Evolutionary conservation across 2,329 filamentous ascomycete genomes (phyloP).

Genomic region (Myrmaecium sp.): DNA sequence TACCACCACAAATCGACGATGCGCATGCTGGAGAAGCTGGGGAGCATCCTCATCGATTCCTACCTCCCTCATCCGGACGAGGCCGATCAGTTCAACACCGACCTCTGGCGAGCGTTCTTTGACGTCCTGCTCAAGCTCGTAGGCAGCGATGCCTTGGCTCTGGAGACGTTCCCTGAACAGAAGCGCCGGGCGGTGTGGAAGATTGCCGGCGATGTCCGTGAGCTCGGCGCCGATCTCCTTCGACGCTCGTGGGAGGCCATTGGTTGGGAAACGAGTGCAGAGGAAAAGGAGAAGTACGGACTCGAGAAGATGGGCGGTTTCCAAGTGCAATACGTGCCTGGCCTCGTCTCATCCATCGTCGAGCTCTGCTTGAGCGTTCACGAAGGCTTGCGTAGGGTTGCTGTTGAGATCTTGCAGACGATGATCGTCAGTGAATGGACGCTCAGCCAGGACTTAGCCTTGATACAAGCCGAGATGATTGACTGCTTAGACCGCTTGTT

Average conservation of each 20-base stretch:
- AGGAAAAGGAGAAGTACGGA: slow-evolving; percentile 63
- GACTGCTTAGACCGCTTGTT: slow-evolving; percentile 82
- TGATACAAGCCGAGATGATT: slow-evolving; percentile 92
- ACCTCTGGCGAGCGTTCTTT: slow-evolving; percentile 89
- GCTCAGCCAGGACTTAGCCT: slow-evolving; percentile 74
- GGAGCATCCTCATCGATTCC: slow-evolving; percentile 60
- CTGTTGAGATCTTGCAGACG: slow-evolving; percentile 82
- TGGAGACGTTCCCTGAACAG: slow-evolving; percentile 94
- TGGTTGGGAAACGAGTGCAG: slow-evolving; percentile 77
- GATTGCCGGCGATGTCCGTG: slow-evolving; percentile 89
- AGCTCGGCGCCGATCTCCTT: slow-evolving; percentile 75
- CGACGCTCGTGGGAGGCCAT: slow-evolving; percentile 85
- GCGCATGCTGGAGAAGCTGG: slow-evolving; percentile 67
- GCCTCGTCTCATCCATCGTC: slow-evolving; percentile 77
- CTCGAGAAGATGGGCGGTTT: slow-evolving; percentile 82
- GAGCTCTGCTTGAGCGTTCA: slow-evolving; percentile 92
- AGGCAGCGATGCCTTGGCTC: slow-evolving; percentile 69
- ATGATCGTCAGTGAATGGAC: slow-evolving; percentile 99
- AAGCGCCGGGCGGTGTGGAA: slow-evolving; percentile 96
- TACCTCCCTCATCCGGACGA: slow-evolving; percentile 83
- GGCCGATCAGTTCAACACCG: slow-evolving; percentile 79
- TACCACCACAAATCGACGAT: slow-evolving; percentile 86
- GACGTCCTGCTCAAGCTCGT: slow-evolving; percentile 77
- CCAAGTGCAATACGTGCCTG: slow-evolving; percentile 94
- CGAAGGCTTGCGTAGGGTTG: slow-evolving; percentile 73